phyloP scores from a whole-genome alignment of 1,284 basidiomycete genomes.

The Boletus semigastroideus region DNA sequence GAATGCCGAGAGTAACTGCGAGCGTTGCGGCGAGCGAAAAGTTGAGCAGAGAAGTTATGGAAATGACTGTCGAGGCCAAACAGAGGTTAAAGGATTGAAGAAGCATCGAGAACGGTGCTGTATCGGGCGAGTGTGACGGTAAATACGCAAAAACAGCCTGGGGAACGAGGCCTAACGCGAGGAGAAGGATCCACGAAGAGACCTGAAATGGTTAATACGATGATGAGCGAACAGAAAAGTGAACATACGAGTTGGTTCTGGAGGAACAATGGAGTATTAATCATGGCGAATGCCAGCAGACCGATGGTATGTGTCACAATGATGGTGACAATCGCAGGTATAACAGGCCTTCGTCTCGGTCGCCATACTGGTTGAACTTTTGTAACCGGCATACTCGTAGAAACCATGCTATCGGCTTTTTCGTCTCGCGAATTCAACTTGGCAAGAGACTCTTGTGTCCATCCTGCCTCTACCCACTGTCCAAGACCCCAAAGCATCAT shows the following conservation, averaged over 20 bases:
- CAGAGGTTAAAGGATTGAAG: constrained; percentile 75
- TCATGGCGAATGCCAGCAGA: constrained; percentile 43
- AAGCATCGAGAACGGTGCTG: constrained; percentile 47
- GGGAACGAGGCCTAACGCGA: constrained; percentile 32
- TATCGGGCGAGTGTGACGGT: constrained; percentile 18
- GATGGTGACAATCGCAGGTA: constrained; percentile 54
- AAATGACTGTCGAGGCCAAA: constrained; percentile 78
- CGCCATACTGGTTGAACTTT: constrained; percentile 34
- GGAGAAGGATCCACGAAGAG: constrained; percentile 31
- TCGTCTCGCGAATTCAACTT: constrained; percentile 5
- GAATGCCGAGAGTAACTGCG: constrained; percentile 59
- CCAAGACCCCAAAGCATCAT: constrained; percentile 81
- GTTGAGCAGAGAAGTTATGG: constrained; percentile 84
- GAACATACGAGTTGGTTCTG: constrained; percentile 39
- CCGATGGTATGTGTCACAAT: constrained; percentile 54
- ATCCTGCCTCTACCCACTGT: constrained; percentile 69
- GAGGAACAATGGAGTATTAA: constrained; percentile 45
- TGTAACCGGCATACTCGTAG: neutral
- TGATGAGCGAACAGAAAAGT: constrained; percentile 1
- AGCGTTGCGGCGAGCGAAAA: constrained; percentile 81
- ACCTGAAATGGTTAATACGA: constrained; percentile 14
- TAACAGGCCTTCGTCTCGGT: constrained; percentile 45
- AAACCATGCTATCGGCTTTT: constrained; percentile 14
- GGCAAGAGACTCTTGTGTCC: constrained; percentile 35
- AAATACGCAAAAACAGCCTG: constrained; percentile 26